Conservation (phyloP, 2,329 filamentous ascomycete genomes). For the Talaromyces sp. region DNA sequence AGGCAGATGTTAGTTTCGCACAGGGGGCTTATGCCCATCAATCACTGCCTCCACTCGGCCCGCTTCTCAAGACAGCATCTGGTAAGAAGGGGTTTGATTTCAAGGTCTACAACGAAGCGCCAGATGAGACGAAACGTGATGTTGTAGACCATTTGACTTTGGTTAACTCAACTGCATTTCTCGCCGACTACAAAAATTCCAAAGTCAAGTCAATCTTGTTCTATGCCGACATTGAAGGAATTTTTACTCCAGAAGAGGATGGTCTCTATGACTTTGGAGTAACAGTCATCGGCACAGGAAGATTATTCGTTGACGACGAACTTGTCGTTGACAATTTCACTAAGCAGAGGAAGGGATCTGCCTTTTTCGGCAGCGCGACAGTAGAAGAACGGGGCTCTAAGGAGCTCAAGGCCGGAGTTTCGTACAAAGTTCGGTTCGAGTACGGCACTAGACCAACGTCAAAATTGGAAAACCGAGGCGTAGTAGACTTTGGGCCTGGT, state of each 20-base stretch:
- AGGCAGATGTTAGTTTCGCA: constrained; percentile 43
- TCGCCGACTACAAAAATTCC: constrained; percentile 53
- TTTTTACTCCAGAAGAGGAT: constrained; percentile 56
- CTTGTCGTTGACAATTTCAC: constrained; percentile 63
- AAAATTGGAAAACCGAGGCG: constrained; percentile 46
- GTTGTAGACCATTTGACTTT: constrained; percentile 49
- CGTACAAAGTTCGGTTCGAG: constrained; percentile 56
- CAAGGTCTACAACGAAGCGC: constrained; percentile 58
- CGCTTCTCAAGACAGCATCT: constrained; percentile 46
- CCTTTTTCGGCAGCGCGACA: constrained; percentile 62
- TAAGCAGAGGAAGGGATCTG: constrained; percentile 57
- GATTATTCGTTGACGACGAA: constrained; percentile 58
- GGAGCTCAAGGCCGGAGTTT: constrained; percentile 54
- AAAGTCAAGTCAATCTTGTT: constrained; percentile 50
- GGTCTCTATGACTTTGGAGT: constrained; percentile 61
- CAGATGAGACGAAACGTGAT: constrained; percentile 43
- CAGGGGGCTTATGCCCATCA: constrained; percentile 63
- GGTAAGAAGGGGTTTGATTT: constrained; percentile 59
- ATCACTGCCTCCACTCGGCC: constrained; percentile 56
- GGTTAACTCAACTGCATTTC: constrained; percentile 38
- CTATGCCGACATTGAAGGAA: constrained; percentile 59
- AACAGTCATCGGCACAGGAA: constrained; percentile 61
- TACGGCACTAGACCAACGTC: constrained; percentile 57
- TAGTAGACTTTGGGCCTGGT: constrained; percentile 52
- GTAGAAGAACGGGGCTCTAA: constrained; percentile 58